Percentiles rank a stretch among this genome's conserved stretches.
These are phyloP conservation scores for Nicotiana sylvestris DNA, from an alignment of 257 asterid species.

Conservation along the genomic window DNA sequence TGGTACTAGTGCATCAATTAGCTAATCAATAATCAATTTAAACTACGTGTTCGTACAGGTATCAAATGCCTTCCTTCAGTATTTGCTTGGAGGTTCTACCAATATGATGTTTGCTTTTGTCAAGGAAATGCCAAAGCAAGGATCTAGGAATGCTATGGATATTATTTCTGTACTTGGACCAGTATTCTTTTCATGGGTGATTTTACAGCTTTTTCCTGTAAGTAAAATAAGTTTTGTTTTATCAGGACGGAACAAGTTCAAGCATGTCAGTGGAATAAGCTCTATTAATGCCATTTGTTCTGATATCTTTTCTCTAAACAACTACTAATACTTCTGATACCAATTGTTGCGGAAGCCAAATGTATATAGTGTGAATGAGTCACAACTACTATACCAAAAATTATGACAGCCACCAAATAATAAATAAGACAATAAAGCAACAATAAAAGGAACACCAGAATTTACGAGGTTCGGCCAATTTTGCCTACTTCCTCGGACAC, in stretches of 20 bases:
- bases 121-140: conserved; percentile 95
- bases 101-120: conserved; percentile 59
- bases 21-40: no score
- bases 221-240: conserved; percentile 26
- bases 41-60: conserved; percentile 45
- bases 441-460: no score
- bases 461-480: no score
- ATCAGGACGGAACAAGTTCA: not conserved
- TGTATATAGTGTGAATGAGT: no score
- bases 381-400: no score
- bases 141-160: conserved; percentile 56
- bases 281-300: not conserved
- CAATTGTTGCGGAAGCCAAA: no score
- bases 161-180: conserved; percentile 87
- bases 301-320: not conserved
- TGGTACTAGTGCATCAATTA: no score
- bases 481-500: no score
- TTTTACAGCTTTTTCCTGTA: conserved; percentile 79
- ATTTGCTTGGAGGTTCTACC: conserved; percentile 62
- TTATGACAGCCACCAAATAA: no score
- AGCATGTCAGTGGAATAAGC: not conserved
- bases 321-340: not conserved
- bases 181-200: conserved; percentile 82
- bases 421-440: no score
- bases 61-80: conserved; percentile 78